phyloP scores from a whole-genome alignment of 1,284 basidiomycete species.

The Pyrrhoderma lamaoense region DNA sequence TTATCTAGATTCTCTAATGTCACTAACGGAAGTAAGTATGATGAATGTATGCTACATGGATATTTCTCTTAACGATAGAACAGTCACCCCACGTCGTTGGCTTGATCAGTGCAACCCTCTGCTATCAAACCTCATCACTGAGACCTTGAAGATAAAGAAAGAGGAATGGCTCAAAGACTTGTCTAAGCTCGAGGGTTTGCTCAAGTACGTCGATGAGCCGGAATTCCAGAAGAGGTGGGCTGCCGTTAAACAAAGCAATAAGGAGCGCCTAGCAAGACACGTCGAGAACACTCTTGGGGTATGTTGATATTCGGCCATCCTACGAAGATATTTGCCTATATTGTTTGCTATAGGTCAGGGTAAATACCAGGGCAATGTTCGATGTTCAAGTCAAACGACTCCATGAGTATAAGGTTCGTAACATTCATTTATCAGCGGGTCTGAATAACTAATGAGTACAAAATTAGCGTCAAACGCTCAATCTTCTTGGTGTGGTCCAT shows the following conservation, averaged over 20 bases:
- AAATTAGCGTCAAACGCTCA: slow-evolving; percentile 70
- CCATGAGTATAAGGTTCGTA: slow-evolving; percentile 76
- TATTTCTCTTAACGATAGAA: slow-evolving; percentile 13
- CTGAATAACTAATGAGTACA: too few species aligned
- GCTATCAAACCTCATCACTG: slow-evolving; percentile 75
- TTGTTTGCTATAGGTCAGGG: slow-evolving; percentile 32
- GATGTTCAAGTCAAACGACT: slow-evolving; percentile 90
- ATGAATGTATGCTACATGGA: slow-evolving; percentile 19
- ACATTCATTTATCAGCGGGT: too few species aligned
- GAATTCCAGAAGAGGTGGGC: slow-evolving; percentile 75
- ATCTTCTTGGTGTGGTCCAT: slow-evolving; percentile 82
- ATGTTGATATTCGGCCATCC: not conserved
- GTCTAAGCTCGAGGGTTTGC: slow-evolving; percentile 58
- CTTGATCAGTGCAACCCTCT: slow-evolving; percentile 87
- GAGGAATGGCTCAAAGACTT: slow-evolving; percentile 76
- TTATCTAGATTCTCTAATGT: slow-evolving; percentile 63
- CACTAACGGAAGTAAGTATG: slow-evolving; percentile 72
- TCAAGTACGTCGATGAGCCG: slow-evolving; percentile 62
- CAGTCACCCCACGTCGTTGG: slow-evolving; percentile 83
- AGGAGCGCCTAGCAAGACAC: slow-evolving; percentile 74
- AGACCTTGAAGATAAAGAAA: slow-evolving; percentile 71
- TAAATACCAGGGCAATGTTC: slow-evolving; percentile 81
- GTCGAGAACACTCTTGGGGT: slow-evolving; percentile 66
- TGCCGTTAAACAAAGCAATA: slow-evolving; percentile 80
- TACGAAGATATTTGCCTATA: not conserved